Evolutionary conservation across 768 basidiomycete species (phyloP), one percentile per base, ranked within the genome.

Genomic region (Agrocybe praecox): DNA sequence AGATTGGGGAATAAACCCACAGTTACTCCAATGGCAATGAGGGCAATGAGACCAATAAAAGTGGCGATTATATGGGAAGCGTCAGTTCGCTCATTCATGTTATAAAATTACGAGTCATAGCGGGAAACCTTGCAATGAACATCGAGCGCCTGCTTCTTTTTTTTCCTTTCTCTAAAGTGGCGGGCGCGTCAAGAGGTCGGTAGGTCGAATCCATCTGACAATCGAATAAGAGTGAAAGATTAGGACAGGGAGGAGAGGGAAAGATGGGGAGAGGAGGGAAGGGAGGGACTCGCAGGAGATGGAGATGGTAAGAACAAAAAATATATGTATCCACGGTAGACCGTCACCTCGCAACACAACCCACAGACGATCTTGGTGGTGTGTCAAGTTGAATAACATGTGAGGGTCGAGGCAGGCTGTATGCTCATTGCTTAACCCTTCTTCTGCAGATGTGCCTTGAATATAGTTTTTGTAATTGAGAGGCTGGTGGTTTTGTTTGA

Each of bases 11-110:
- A 40, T 6, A n/a, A n/a, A n/a, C 90, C 92, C 19, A 87, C 79
- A 22, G 76, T 78, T 52, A 89, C 80, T 43, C 80, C 90, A 22
- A 78, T 73, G n/a, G 72, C 81, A 33, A 85, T 77, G 48, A 92
- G 67, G 46, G 78, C 68, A 24, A 82, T 55, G 22, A 90, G 62
- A 11, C 66, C 76, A 46, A 86, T 54, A 14, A 79, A 52, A 9
- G 79, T 74, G 19, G 79, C 82, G 52, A 86, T 72, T 57, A 87
- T 77, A 88, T 90, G 43, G 46, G 1, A 18, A 24, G n/a, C 47
- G 26, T 34, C 23, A 15, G 46, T 26, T 40, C 36, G 14, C n/a
- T n/a, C n/a, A n/a, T n/a, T 14, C 43, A 45, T 34, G 19, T 26
- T 8, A 23, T 44, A 22, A 40, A 17, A 22, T 14, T 22, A 33